These are phyloP conservation scores for Vitis hybrid DNA, from an alignment of 177 flowering plant species.

Conservation along the genomic window DNA sequence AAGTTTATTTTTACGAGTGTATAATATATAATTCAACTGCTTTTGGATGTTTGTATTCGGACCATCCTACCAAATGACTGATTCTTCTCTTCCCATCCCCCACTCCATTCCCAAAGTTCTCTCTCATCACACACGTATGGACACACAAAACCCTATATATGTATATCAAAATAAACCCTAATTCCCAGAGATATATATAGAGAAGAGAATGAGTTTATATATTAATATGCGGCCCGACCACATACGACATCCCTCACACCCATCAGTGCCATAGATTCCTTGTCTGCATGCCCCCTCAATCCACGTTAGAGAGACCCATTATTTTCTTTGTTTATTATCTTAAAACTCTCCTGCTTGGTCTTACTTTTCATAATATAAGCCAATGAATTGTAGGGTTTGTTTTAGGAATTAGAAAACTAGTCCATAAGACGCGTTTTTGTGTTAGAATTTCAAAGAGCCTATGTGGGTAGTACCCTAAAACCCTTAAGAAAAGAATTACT, in stretches of 20 bases:
- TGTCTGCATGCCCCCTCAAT: slow-evolving; percentile 4
- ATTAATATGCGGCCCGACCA: slow-evolving; percentile 21
- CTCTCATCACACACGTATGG: not conserved
- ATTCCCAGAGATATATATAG: slow-evolving; percentile 8
- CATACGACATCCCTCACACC: slow-evolving; percentile 21
- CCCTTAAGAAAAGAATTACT: not conserved
- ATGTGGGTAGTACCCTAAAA: not conserved
- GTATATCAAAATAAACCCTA: slow-evolving; percentile 16
- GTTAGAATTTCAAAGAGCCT: not conserved
- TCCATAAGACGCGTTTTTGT: not conserved
- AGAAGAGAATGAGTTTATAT: not conserved
- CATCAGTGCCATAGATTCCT: slow-evolving; percentile 23
- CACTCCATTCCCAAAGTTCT: slow-evolving; percentile 28
- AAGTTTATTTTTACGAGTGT: not conserved
- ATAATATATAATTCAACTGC: slow-evolving; percentile 8
- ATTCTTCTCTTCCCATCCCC: slow-evolving; percentile 25
- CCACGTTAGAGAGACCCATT: slow-evolving; percentile 4
- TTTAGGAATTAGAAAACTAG: not conserved
- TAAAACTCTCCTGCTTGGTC: not conserved
- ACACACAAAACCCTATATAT: slow-evolving; percentile 13
- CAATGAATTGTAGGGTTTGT: too few species aligned
- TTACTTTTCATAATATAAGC: too few species aligned
- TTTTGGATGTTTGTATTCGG: slow-evolving; percentile 42
- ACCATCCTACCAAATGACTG: slow-evolving; percentile 18
- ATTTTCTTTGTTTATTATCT: not conserved